These are phyloP conservation scores for Arabidopsis lyrata DNA, from an alignment of 441 rosid species.

Conservation along the genomic window DNA sequence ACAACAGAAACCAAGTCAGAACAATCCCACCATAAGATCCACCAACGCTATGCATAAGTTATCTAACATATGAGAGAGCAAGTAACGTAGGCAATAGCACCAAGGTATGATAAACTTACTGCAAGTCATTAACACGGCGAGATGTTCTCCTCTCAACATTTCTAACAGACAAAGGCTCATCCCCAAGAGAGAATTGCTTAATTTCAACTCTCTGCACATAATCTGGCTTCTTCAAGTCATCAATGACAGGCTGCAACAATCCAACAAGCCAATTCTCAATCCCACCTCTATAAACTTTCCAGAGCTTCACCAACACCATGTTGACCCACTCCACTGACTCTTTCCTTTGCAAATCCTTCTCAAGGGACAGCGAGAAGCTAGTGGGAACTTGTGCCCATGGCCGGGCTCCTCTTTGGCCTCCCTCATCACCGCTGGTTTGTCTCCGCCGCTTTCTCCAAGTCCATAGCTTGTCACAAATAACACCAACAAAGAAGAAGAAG, in stretches of 20 bases:
- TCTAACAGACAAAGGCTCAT: slow-evolving; percentile 92
- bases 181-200: slow-evolving; percentile 93
- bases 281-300: slow-evolving; percentile 94
- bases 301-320: slow-evolving; percentile 93
- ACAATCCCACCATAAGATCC: neutral
- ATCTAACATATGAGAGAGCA: slow-evolving; percentile 4
- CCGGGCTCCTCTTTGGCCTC: slow-evolving; percentile 50
- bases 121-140: slow-evolving; percentile 89
- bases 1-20: neutral
- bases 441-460: slow-evolving; percentile 64
- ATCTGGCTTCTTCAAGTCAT: slow-evolving; percentile 88
- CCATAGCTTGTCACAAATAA: slow-evolving; percentile 87
- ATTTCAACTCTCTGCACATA: slow-evolving; percentile 93
- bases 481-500: slow-evolving; percentile 93
- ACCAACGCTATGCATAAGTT: neutral
- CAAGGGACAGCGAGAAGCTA: slow-evolving; percentile 75
- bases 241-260: slow-evolving; percentile 93
- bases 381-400: slow-evolving; percentile 90
- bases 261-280: slow-evolving; percentile 94
- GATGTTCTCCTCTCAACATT: slow-evolving; percentile 96
- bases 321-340: slow-evolving; percentile 99
- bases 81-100: slow-evolving; percentile 14
- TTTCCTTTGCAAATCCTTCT: slow-evolving; percentile 94
- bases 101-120: slow-evolving; percentile 58
- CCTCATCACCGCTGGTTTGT: slow-evolving; percentile 40